Conservation (phyloP, 768 basidiomycete genomes). For the Rhodotorula taiwanensis region DNA sequence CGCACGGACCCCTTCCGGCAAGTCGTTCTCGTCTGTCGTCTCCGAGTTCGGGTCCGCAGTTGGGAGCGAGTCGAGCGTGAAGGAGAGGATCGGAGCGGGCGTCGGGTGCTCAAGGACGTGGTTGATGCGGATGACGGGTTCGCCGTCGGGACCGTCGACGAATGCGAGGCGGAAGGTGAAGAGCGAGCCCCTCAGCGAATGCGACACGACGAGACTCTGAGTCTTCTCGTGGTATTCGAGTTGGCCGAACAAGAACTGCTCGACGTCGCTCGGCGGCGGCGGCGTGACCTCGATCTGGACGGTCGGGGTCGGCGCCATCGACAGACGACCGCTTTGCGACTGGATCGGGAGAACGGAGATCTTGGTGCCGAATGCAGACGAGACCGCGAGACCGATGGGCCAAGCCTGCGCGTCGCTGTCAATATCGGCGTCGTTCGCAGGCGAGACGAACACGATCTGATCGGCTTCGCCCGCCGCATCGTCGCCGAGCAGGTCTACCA, state of each 20-base stretch:
- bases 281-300: background rate
- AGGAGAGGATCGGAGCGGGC: background rate
- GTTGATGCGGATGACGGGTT: background rate
- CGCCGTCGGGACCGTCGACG: background rate
- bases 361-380: background rate
- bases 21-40: background rate
- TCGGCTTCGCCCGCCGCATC: background rate
- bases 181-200: conserved; percentile 18
- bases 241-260: background rate
- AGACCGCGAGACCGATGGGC: conserved; percentile 6
- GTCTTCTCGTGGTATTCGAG: conserved; percentile 3
- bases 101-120: conserved; percentile 13
- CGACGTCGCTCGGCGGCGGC: background rate
- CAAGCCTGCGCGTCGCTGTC: background rate
- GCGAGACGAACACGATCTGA: conserved; percentile 2
- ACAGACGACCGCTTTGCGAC: background rate
- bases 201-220: conserved; percentile 9
- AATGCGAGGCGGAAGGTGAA: conserved; percentile 23
- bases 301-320: background rate
- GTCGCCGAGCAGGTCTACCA: background rate
- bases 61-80: background rate
- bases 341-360: background rate
- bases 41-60: background rate
- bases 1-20: background rate
- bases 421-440: background rate